Percentiles rank a stretch among this genome's conserved stretches.
Conservation (phyloP, 2,329 filamentous ascomycete genomes). For the Alternaria sp. region DNA sequence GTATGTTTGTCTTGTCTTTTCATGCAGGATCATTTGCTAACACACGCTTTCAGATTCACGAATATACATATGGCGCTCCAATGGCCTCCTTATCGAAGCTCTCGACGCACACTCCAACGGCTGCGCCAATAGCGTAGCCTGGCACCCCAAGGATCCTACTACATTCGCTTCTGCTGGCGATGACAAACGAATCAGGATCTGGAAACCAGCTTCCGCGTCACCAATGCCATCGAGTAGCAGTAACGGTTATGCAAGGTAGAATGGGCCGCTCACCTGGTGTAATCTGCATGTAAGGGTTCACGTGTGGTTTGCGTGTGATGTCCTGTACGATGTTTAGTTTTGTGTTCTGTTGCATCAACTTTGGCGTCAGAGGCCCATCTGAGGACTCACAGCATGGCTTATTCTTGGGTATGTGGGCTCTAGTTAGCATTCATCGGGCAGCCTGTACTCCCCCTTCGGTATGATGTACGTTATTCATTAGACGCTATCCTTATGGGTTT, state of each 20-base stretch:
- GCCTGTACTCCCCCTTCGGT: neutral
- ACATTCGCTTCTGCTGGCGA: conserved; percentile 94
- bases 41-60: conserved; percentile 60
- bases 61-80: conserved; percentile 91
- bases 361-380: neutral
- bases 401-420: neutral
- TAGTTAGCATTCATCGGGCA: neutral
- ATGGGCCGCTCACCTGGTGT: neutral
- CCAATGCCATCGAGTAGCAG: conserved; percentile 17
- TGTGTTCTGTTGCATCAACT: neutral
- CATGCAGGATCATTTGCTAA: neutral
- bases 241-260: conserved; percentile 34
- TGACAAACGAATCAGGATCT: conserved; percentile 86
- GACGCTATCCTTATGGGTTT: neutral
- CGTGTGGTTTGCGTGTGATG: neutral
- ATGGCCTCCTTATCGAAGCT: conserved; percentile 75
- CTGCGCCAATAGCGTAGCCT: conserved; percentile 84
- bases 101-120: conserved; percentile 74
- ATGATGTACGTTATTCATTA: neutral
- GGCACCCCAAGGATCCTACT: conserved; percentile 82
- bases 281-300: neutral
- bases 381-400: neutral
- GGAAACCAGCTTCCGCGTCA: conserved; percentile 33
- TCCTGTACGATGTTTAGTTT: neutral
- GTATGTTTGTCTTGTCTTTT: conserved; percentile 54